Evolutionary conservation across 1,139 yeast genomes (phyloP), one percentile per base, ranked within the genome.

Genomic region (Meyerozyma carpophila): DNA sequence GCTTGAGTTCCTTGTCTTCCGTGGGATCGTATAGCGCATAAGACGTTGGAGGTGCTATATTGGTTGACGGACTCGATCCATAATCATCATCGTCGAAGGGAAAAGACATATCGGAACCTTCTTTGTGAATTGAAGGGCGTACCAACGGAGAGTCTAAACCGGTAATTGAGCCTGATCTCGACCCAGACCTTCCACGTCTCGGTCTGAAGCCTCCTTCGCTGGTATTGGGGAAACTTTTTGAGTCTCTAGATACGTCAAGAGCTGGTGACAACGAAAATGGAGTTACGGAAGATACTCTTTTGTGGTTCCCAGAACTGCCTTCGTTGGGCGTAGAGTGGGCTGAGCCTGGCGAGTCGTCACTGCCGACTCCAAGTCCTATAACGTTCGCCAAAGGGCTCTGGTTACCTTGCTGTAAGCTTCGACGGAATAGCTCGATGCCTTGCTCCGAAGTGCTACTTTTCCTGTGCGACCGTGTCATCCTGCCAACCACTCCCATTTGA

Each of bases 401-500:
- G 26, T 48, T 57, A 7, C 42, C 46, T 37, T 58, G 62, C 32
- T 48, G 55, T 24, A 66, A 25, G 42, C 62, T 61, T 45, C 58
- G 66, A 40, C 77, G 55, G 53, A 73, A 72, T 20, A 66, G 47
- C 43, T 73, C 78, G 40, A 73, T 66, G 0, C 71, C 73, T 43
- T 68, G 75, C 41, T 73, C 79, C 6, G 76, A 65, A 6, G 73
- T 63, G 45, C 74, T 68, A 48, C 77, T 72, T 41, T 69, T 70
- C 24, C 80, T 52, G 36, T 74, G 74, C 11, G 54, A 43, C 16
- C 53, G 36, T 6, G 71, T 72, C 59, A 89, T 96, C 62, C 98
- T 80, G 34, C 91, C 87, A 32, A 89, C 81, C 40, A 91, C 77
- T 21, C 98, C 98, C 72, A 90, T 82, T 58, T 96, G 71, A 5